Evolutionary conservation across 768 basidiomycete genomes (phyloP), one percentile per base, ranked within the genome.

Genomic region (Leccinum truebloodii): DNA sequence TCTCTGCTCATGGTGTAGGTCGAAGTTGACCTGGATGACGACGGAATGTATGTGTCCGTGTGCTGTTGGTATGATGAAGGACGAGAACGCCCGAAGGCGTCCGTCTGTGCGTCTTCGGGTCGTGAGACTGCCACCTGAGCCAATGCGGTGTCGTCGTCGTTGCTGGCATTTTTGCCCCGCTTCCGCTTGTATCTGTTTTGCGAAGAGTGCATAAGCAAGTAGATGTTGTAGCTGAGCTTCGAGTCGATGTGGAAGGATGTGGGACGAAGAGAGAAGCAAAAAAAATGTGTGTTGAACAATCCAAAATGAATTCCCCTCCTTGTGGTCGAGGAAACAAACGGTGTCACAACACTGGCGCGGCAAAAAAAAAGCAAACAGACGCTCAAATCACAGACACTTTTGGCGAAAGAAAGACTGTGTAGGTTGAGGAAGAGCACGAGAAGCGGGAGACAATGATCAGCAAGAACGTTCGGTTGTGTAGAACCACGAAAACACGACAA

Each of bases 51-150:
- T 62, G 71, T 77, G 66, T 86, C 83, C 50, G 80, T 69, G 53
- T 74, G 78, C 55, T 73, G 73, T 65, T 75, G 75, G 61, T 74
- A 68, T 59, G 71, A 66, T 57, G 68, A 75, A 65, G 79, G 79
- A 68, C 81, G 82, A 66, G 83, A 71, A 71, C 81, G 81, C 64
- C 84, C 72, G 73, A 84, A 86, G 59, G 79, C 71, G 62, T 86
- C 82, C 67, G 80, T 71, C 74, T 77, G 79, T 59, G 76, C 68
- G 64, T 86, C 84, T 62, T 85, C 84, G 64, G 67, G 71, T 72
- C 80, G 82, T 69, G 79, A 74, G 73, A 77, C 78, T 35, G 59
- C 32, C 75, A 71, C 78, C 58, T 66, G 80, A 62, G 75, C 73
- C 66, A 67, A 65, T 52, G 54, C 52, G 28, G 63, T 63, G 64